phyloP scores from a whole-genome alignment of 1,284 basidiomycete species.

The Athelia sp. region DNA sequence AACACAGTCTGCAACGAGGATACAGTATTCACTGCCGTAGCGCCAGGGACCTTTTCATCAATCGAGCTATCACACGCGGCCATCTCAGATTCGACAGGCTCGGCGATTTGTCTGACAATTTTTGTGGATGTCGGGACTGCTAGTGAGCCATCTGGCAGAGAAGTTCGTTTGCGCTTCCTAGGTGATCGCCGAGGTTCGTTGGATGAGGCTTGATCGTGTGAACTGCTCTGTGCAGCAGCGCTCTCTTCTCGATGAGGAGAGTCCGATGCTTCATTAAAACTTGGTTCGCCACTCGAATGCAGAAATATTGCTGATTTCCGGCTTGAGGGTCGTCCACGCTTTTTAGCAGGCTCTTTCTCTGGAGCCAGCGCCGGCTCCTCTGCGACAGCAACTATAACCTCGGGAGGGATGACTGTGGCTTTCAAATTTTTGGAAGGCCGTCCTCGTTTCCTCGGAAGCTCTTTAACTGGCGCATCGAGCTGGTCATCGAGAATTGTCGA shows the following conservation, averaged over 20 bases:
- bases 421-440: constrained; percentile 23
- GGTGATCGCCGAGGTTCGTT: background rate
- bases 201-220: background rate
- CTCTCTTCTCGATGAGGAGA: background rate
- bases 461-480: constrained; percentile 1
- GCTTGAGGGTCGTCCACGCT: constrained; percentile 22
- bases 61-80: too few species aligned
- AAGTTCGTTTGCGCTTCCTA: background rate
- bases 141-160: background rate
- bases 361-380: constrained; percentile 4
- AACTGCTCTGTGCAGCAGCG: background rate
- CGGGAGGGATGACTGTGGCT: background rate
- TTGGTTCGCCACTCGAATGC: background rate
- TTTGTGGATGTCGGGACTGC: background rate
- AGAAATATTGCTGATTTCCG: constrained; percentile 4
- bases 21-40: too few species aligned
- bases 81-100: too few species aligned
- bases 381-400: constrained; percentile 9
- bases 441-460: constrained; percentile 30
- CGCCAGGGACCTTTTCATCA: too few species aligned
- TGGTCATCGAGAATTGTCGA: too few species aligned
- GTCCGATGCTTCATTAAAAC: background rate
- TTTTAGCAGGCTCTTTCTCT: constrained; percentile 13
- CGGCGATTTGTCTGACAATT: too few species aligned
- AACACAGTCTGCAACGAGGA: too few species aligned